Evolutionary conservation across 805 yeast species (phyloP), one percentile per base, ranked within the genome.

Genomic region (Wickerhamiella domercqiae): DNA sequence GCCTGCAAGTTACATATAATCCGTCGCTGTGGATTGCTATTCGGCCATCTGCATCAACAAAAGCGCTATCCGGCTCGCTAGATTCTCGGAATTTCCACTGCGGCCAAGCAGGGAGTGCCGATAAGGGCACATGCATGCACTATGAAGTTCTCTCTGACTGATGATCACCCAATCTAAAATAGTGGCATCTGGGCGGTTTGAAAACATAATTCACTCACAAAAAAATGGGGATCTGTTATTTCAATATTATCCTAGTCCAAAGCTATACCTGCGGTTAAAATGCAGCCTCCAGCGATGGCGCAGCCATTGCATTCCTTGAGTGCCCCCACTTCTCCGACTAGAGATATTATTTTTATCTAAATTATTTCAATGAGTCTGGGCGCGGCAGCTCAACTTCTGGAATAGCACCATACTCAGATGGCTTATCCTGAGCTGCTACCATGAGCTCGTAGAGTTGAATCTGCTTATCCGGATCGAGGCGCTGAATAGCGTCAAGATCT

Each of bases 391-490:
- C 41, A 13, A 29, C 36, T 9, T 40, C 41, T 14, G 48, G 48
- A 14, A 49, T 47, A 24, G 52, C 55, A n/a, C 55, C 54, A 40
- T 61, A 60, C 29, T 56, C 64, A 21, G 59, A 50, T 22, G 52
- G 43, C 30, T 52, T 48, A 13, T 49, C 43, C 41, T 59, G 57
- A 19, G 67, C 62, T 1, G 67, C 64, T 36, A 60, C 60, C 67
- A 63, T 63, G 34, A 63, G 55, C 44, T 63, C 68, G 45, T 63
- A 63, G 14, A 63, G 54, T 60, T 87, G 98, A 5, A 75, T 73
- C 37, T 84, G 66, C 60, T 90, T 97, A 47, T 90, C 95, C 5
- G 90, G 87, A 19, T 79, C 73, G 86, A 90, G 72, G 55, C 80
- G 81, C 36, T 76, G 80, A 44, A 90, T 62, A 38, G 77, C 75